Conservation (phyloP, 2,329 filamentous ascomycete species). For the Eutypa lata region DNA sequence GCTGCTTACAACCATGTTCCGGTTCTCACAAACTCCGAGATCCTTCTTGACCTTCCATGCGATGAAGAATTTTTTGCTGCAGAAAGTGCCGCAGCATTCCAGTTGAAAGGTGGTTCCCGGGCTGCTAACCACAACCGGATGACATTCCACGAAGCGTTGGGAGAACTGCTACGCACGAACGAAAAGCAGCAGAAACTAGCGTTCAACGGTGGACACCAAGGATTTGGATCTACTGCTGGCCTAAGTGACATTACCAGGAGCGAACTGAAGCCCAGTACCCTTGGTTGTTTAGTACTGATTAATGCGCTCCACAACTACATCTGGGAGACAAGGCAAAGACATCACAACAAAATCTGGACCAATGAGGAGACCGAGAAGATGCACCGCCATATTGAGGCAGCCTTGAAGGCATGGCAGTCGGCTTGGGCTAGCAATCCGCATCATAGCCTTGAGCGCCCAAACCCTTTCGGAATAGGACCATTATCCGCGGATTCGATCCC, state of each 20-base stretch:
- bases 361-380: constrained; percentile 91
- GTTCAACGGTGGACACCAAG: constrained; percentile 36
- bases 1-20: constrained; percentile 92
- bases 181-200: constrained; percentile 57
- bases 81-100: constrained; percentile 78
- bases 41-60: constrained; percentile 83
- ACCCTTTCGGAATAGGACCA: constrained; percentile 76
- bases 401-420: constrained; percentile 88
- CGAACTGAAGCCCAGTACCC: constrained; percentile 79
- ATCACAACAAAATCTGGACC: constrained; percentile 86
- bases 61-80: constrained; percentile 89
- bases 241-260: constrained; percentile 51
- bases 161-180: constrained; percentile 75
- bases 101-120: constrained; percentile 68
- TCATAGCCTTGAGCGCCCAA: constrained; percentile 80
- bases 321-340: constrained; percentile 91
- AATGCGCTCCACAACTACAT: constrained; percentile 97
- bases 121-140: constrained; percentile 67
- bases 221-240: constrained; percentile 44
- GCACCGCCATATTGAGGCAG: constrained; percentile 92
- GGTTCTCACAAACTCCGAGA: constrained; percentile 89
- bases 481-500: constrained; percentile 89
- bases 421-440: constrained; percentile 86
- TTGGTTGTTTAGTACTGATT: constrained; percentile 87
- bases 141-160: constrained; percentile 80